phyloP scores from a whole-genome alignment of 2,329 filamentous ascomycete species.

The Paracamarosporium sp. region DNA sequence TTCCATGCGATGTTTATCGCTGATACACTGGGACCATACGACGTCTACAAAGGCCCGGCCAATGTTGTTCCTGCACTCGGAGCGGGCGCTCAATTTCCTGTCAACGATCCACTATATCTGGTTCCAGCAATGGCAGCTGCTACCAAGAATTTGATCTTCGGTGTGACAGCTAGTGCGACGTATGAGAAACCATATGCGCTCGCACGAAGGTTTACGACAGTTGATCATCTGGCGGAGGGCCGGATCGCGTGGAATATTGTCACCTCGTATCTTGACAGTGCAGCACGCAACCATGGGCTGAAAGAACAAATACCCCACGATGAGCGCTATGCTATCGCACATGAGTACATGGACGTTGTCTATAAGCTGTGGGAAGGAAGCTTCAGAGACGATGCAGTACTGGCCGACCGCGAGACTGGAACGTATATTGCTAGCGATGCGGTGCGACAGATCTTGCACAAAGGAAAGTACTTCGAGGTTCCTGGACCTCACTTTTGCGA shows the following conservation, averaged over 20 bases:
- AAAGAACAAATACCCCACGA: conserved; percentile 66
- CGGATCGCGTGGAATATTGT: conserved; percentile 60
- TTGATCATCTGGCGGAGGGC: conserved; percentile 69
- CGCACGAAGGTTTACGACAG: conserved; percentile 65
- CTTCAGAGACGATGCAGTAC: conserved; percentile 62
- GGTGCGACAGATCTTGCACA: conserved; percentile 69
- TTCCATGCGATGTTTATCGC: conserved; percentile 46
- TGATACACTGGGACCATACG: conserved; percentile 65
- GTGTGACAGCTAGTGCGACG: conserved; percentile 68
- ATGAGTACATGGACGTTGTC: conserved; percentile 71
- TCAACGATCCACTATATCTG: conserved; percentile 68
- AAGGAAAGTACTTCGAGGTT: conserved; percentile 68
- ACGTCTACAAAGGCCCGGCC: conserved; percentile 65
- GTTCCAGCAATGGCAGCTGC: conserved; percentile 70
- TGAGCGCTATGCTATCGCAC: conserved; percentile 69
- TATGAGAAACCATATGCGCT: conserved; percentile 72
- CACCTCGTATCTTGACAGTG: conserved; percentile 69
- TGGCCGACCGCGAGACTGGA: conserved; percentile 61
- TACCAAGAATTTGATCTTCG: conserved; percentile 67
- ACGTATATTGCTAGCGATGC: conserved; percentile 63
- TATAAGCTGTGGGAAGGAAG: conserved; percentile 72
- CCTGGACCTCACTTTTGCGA: conserved; percentile 71
- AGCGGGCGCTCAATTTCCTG: conserved; percentile 69
- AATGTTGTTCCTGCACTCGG: conserved; percentile 64
- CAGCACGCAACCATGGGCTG: conserved; percentile 64